Conservation (phyloP, 2,329 filamentous ascomycete genomes). For the Fusarium tricinctum region DNA sequence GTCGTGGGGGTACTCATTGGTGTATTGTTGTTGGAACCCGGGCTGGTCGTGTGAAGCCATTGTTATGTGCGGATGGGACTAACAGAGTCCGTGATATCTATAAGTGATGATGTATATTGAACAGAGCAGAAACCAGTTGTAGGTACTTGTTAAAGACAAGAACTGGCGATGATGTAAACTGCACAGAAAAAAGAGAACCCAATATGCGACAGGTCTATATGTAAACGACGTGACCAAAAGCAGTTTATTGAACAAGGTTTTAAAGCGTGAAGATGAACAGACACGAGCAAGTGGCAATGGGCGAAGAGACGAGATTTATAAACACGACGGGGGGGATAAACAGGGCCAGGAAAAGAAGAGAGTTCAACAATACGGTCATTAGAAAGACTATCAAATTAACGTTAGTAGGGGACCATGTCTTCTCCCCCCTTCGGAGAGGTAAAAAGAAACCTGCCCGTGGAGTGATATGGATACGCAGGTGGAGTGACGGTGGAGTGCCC, state of each 20-base stretch:
- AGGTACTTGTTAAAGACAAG: too few relatives aligned
- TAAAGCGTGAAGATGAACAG: conserved; percentile 9
- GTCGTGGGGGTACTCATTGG: conserved; percentile 42
- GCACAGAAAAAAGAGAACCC: background rate
- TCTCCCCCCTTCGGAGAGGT: background rate
- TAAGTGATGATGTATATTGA: background rate
- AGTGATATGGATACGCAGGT: conserved; percentile 39
- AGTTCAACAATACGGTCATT: conserved; percentile 25
- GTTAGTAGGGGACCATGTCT: conserved; percentile 8
- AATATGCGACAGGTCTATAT: conserved; percentile 11
- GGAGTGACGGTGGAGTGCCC: conserved; percentile 46
- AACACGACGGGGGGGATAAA: conserved; percentile 9
- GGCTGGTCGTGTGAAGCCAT: conserved; percentile 42
- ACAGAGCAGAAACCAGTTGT: background rate
- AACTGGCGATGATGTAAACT: conserved; percentile 2
- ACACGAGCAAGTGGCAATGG: conserved; percentile 19
- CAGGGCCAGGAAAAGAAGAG: conserved; percentile 3
- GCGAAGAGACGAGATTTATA: conserved; percentile 46
- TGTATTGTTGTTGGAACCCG: conserved; percentile 11
- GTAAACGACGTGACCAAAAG: background rate
- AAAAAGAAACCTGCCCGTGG: conserved; percentile 10
- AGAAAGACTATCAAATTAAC: conserved; percentile 15
- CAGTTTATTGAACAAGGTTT: background rate
- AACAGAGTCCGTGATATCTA: conserved; percentile 7
- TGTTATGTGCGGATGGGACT: conserved; percentile 14